A percentile compares a stretch with the other conserved stretches of the same genome.
phyloP scores from a whole-genome alignment of 176 grass and related monocot species.

The Musa troglodytarum region DNA sequence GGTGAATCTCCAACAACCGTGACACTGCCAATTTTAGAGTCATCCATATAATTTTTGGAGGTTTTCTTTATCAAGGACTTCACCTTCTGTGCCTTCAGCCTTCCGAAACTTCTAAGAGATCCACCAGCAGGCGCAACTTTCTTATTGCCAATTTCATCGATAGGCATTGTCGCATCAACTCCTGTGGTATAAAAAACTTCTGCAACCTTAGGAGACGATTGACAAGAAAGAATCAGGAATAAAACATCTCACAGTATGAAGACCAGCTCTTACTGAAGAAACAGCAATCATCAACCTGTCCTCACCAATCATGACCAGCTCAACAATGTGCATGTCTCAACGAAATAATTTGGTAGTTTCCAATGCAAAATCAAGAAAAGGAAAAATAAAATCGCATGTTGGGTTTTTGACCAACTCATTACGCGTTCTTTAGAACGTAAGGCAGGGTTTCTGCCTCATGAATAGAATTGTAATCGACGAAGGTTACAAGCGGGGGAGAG shows the following conservation, averaged over 20 bases:
- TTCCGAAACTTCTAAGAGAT: conserved; percentile 38
- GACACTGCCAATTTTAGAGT: conserved; percentile 1
- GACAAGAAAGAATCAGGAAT: background rate
- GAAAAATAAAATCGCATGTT: too few species aligned
- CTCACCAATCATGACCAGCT: too few species aligned
- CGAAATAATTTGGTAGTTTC: too few species aligned
- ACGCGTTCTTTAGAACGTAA: too few species aligned
- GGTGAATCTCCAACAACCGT: background rate
- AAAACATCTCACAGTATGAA: background rate
- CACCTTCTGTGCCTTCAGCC: conserved; percentile 57
- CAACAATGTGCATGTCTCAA: too few species aligned
- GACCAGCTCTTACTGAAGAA: background rate
- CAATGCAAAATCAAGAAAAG: too few species aligned
- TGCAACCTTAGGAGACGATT: conserved; percentile 8
- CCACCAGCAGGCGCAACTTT: background rate
- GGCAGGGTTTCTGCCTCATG: background rate
- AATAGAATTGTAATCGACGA: background rate
- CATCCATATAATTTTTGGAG: conserved; percentile 26
- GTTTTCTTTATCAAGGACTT: conserved; percentile 41
- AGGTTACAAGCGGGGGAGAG: background rate
- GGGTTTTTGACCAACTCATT: background rate
- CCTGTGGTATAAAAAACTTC: conserved; percentile 28
- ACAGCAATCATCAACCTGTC: too few species aligned
- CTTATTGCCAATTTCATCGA: background rate
- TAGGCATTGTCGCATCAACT: background rate